Conservation (phyloP, 2,329 filamentous ascomycete species). For the Lachnellula suecica region DNA sequence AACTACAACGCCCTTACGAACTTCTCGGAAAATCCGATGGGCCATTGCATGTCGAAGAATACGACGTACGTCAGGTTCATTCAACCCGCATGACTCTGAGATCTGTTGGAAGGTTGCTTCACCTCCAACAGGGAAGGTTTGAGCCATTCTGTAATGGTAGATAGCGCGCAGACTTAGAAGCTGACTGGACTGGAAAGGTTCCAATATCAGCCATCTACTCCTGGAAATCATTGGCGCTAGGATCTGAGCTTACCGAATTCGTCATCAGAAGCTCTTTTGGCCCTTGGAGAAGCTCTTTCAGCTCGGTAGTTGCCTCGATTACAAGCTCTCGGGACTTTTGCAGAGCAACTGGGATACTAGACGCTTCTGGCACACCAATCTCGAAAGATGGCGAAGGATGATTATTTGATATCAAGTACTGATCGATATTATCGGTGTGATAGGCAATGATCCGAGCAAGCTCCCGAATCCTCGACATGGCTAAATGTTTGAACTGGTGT, state of each 20-base stretch:
- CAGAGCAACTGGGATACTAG: not conserved
- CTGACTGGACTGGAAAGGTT: not conserved
- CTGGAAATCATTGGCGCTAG: not conserved
- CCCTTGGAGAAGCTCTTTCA: not conserved
- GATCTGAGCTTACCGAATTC: not conserved
- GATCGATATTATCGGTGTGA: not conserved
- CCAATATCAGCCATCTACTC: not conserved
- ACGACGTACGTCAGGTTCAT: not conserved
- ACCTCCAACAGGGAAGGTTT: not conserved
- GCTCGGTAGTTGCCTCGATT: not conserved
- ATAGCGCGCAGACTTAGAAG: conserved; percentile 1
- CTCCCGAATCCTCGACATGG: not conserved
- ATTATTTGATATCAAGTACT: not conserved
- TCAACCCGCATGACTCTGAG: not conserved
- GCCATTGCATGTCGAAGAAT: conserved; percentile 5
- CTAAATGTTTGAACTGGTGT: too few relatives aligned
- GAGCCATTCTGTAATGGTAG: not conserved
- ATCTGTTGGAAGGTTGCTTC: not conserved
- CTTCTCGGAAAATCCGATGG: not conserved
- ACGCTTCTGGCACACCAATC: not conserved
- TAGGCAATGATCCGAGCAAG: not conserved
- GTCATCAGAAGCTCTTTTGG: not conserved
- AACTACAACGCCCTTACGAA: not conserved
- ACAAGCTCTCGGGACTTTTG: not conserved
- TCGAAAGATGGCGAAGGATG: not conserved